Base-by-base conservation (phyloP, 352 stramenopile species). In the Phytopythium chamaehyphon region DNA sequence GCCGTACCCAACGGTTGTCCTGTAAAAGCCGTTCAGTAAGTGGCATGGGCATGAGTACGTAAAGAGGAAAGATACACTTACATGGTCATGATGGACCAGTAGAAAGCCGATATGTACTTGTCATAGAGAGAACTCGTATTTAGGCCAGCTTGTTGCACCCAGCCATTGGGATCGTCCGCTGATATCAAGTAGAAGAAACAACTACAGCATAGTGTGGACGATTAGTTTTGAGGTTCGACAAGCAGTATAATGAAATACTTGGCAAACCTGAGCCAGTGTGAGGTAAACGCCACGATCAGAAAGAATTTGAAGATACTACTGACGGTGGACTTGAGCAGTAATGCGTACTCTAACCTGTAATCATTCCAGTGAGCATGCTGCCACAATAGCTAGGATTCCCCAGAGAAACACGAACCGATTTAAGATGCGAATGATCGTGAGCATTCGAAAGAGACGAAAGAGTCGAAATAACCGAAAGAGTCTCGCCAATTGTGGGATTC, bases 31-130 rank as follows among this genome's bases (percentile, higher is more conserved):
- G 12, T 36, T 8, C 2, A 14, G 26, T 51, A 12, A 40, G 45
- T 10, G 23, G 7, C 24, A 3, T 38, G 3, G 24, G 2, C 6
- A n/a, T n/a, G 0, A n/a, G 8, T 10, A 28, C n/a, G 16, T 37
- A 24, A 67, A 42, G 37, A 7, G 26, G 15, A 19, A 21, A 24
- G 19, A 18, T 16, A 10, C n/a, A 57, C 62, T 23, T 74, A 82
- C 76, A 88, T 88, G 37, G 76, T 88, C 76, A 88, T 88, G 60
- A 88, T 83, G 21, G 73, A 65, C 76, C 76, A 88, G 71, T 88
- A 88, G 55, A 85, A 85, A 0, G 73, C 69, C 15, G 71, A 77
- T 28, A 80, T 68, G 42, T 88, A 88, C 51, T 76, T 75, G 12
- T 73, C 73, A 45, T 83, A 85, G 26, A 76, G 51, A 4, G 51